Evolutionary conservation across 169 alveolate species (phyloP).

Genomic region (Eimeria acervulina): DNA sequence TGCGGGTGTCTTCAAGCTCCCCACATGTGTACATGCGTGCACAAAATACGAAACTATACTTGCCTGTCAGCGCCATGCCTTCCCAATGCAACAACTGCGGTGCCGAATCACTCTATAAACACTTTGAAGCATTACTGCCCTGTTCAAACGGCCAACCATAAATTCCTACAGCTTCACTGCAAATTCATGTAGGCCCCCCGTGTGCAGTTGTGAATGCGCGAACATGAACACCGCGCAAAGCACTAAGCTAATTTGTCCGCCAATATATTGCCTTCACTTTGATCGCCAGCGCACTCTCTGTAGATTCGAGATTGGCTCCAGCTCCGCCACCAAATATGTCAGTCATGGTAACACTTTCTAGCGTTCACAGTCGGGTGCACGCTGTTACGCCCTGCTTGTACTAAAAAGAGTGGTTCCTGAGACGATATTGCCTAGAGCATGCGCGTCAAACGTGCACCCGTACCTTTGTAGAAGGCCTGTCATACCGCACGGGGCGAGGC

Average conservation of each 20-base stretch:
- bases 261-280: not conserved
- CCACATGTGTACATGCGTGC: no score
- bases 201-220: not conserved
- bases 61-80: no score
- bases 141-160: no score
- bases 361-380: no score
- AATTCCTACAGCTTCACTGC: not conserved
- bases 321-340: no score
- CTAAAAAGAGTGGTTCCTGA: not conserved
- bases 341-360: no score
- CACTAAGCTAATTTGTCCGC: not conserved
- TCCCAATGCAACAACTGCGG: no score
- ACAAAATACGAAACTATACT: no score
- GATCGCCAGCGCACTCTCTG: not conserved
- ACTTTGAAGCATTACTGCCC: no score
- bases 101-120: no score
- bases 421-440: not conserved
- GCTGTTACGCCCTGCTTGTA: not conserved
- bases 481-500: not conserved
- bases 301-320: no score
- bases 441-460: not conserved
- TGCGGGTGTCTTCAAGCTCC: no score
- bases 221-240: not conserved
- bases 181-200: not conserved
- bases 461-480: not conserved